A percentile compares a stretch with the other conserved stretches of the same genome.
Evolutionary conservation across 2,329 filamentous ascomycete species (phyloP).

Genomic region (Fusarium torreyae): DNA sequence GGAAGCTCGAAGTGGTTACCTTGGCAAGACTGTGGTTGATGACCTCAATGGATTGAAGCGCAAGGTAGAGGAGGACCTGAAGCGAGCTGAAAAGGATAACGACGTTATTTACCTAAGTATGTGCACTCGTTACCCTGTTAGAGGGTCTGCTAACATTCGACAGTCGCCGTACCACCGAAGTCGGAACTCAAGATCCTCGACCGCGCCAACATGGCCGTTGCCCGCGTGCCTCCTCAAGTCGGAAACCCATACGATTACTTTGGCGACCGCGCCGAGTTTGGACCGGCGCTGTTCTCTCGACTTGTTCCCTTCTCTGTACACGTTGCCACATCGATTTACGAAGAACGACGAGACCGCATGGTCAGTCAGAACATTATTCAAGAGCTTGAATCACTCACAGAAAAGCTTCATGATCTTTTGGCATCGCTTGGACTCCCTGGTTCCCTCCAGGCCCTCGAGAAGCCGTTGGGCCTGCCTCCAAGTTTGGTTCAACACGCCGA

Average conservation of each 20-base stretch:
- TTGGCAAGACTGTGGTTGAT: slow-evolving; percentile 84
- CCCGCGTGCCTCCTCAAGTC: slow-evolving; percentile 85
- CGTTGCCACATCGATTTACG: slow-evolving; percentile 94
- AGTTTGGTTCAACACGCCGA: slow-evolving; percentile 91
- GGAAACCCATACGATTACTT: slow-evolving; percentile 84
- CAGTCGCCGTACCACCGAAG: slow-evolving; percentile 85
- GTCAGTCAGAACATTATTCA: slow-evolving; percentile 90
- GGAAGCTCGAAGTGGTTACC: slow-evolving; percentile 79
- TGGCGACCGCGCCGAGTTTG: slow-evolving; percentile 84
- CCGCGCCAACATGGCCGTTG: slow-evolving; percentile 88
- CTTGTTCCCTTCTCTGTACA: slow-evolving; percentile 97
- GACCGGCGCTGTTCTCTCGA: slow-evolving; percentile 88
- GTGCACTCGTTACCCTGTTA: slow-evolving; percentile 42
- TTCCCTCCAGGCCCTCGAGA: slow-evolving; percentile 93
- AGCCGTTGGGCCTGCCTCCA: slow-evolving; percentile 90
- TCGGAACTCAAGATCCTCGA: slow-evolving; percentile 89
- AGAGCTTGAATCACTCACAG: slow-evolving; percentile 85
- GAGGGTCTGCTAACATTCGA: slow-evolving; percentile 50
- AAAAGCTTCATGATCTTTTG: slow-evolving; percentile 83
- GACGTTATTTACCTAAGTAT: slow-evolving; percentile 91
- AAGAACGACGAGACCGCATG: slow-evolving; percentile 89
- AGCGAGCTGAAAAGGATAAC: slow-evolving; percentile 95
- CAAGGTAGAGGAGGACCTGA: slow-evolving; percentile 87
- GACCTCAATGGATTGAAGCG: slow-evolving; percentile 88
- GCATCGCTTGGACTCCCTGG: slow-evolving; percentile 90